Conservation (phyloP, 495 filamentous ascomycete species). For the Usnea hakonensis region DNA sequence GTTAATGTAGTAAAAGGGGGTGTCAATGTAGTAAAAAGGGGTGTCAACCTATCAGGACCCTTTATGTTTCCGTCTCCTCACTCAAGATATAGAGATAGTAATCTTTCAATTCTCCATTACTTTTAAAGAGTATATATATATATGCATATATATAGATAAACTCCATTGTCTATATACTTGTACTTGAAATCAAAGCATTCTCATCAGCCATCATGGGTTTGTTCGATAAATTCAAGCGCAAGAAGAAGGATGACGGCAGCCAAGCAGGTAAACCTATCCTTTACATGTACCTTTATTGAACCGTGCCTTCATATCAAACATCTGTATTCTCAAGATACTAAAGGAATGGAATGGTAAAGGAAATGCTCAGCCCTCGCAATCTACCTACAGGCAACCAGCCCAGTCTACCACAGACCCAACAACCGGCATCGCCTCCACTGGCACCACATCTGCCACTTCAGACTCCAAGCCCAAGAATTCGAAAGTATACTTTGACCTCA, state of each 20-base stretch:
- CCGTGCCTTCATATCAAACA: background rate
- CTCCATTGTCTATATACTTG: too few species aligned
- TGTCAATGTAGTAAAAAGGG: too few species aligned
- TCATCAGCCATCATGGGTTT: background rate
- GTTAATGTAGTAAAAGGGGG: too few species aligned
- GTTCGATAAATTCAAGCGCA: background rate
- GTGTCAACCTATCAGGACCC: too few species aligned
- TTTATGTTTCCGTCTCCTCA: background rate
- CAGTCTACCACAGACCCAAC: background rate
- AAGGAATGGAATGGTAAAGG: background rate
- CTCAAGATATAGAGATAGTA: background rate
- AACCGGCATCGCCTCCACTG: background rate
- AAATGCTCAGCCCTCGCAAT: background rate
- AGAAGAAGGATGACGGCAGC: background rate
- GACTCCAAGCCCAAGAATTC: background rate
- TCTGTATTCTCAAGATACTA: background rate
- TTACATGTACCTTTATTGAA: background rate
- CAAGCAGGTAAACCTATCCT: background rate
- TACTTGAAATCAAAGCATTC: background rate
- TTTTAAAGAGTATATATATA: background rate
- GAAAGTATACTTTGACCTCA: slow-evolving; percentile 15
- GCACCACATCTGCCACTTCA: background rate
- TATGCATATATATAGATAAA: background rate
- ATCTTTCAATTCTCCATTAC: too few species aligned
- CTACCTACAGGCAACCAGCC: background rate